A percentile compares a stretch with the other conserved stretches of the same genome.
Conservation (phyloP, 805 yeast species). For the Saturnispora mendoncae region DNA sequence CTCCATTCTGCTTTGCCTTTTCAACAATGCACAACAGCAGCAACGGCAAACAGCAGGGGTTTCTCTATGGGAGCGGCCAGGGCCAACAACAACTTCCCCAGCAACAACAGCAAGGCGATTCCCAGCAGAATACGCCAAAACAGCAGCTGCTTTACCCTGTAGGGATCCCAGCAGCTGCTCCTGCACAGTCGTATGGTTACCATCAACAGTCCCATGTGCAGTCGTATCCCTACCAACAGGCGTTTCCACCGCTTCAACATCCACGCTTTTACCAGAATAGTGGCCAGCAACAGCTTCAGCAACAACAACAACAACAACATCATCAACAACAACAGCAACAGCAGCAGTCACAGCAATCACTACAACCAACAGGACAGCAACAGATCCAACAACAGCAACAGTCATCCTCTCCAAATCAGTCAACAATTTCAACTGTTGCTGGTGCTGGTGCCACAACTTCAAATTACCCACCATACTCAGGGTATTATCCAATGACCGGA, state of each 20-base stretch:
- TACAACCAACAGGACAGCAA: constrained; percentile 12
- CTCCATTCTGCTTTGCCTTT: not conserved
- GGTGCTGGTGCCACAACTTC: too few species aligned
- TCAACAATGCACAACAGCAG: not conserved
- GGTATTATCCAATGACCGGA: not conserved
- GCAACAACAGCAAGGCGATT: not conserved
- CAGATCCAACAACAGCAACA: constrained; percentile 7
- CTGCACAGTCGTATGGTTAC: not conserved
- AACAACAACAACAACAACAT: constrained; percentile 10
- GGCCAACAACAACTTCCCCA: not conserved
- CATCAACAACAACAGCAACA: constrained; percentile 9
- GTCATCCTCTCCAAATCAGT: not conserved
- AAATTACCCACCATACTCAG: constrained; percentile 2
- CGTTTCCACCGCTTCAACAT: not conserved
- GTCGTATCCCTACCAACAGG: not conserved
- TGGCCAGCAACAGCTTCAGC: constrained; percentile 8
- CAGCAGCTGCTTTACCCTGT: not conserved
- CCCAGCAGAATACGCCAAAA: not conserved
- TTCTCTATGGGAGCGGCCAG: not conserved
- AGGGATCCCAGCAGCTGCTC: too few species aligned
- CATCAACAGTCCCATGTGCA: too few species aligned
- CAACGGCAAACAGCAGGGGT: not conserved
- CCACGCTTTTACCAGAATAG: too few species aligned
- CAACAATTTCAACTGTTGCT: too few species aligned
- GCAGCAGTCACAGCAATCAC: constrained; percentile 1